Percentiles rank a stretch among this genome's conserved stretches.
Conservation (phyloP, 1,284 basidiomycete species). For the Phenoliferia sp. region DNA sequence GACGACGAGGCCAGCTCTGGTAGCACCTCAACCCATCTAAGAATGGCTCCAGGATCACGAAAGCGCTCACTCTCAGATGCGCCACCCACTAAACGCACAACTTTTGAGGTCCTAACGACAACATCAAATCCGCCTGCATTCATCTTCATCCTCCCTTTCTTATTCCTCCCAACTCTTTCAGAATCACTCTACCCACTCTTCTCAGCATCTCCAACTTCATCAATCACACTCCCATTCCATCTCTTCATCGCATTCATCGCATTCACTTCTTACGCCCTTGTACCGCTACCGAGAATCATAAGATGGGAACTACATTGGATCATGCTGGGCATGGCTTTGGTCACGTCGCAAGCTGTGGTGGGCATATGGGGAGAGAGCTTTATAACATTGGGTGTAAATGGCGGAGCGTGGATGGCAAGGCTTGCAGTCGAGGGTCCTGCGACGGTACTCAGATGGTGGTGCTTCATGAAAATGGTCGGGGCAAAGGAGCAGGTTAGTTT, state of each 20-base stretch:
- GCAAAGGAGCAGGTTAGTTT: background rate
- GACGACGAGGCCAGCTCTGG: background rate
- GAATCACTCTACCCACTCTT: background rate
- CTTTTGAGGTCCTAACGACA: background rate
- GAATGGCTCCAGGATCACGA: background rate
- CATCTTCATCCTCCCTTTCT: background rate
- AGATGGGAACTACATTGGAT: background rate
- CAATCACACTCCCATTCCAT: background rate
- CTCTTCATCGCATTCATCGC: background rate
- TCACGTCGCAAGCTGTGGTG: background rate
- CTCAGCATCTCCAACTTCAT: background rate
- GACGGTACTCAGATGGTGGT: background rate
- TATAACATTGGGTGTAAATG: background rate
- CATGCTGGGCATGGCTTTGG: background rate
- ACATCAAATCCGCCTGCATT: background rate
- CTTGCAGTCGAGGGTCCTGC: background rate
- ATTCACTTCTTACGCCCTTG: background rate
- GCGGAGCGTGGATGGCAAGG: background rate
- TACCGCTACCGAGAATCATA: background rate
- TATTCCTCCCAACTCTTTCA: background rate
- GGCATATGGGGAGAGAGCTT: background rate
- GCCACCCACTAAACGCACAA: background rate
- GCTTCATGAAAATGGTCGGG: background rate
- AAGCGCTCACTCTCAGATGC: background rate
- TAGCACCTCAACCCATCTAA: background rate